Evolutionary conservation across 129 eudicot genomes (phyloP).

Genomic region (Mikania micrantha): DNA sequence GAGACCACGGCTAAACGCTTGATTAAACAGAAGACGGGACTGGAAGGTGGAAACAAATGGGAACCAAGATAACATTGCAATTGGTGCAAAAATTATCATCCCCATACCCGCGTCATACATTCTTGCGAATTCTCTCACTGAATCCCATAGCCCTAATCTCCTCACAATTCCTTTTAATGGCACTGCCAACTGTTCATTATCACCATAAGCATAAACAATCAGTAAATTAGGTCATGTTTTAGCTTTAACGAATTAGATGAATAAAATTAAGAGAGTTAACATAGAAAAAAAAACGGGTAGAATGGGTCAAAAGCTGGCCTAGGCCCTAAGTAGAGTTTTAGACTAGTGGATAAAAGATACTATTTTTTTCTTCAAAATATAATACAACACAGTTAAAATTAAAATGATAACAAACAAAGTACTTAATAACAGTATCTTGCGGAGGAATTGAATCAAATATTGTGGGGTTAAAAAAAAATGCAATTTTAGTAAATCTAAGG

Average conservation of each 20-base stretch:
- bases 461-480: background rate
- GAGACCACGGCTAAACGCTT: constrained; percentile 96
- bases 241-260: background rate
- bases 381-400: background rate
- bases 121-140: constrained; percentile 87
- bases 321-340: background rate
- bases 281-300: background rate
- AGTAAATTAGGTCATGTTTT: background rate
- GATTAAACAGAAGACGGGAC: constrained; percentile 94
- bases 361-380: background rate
- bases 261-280: background rate
- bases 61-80: constrained; percentile 93
- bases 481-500: background rate
- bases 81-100: constrained; percentile 83
- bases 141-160: constrained; percentile 85
- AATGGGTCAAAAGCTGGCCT: background rate
- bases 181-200: constrained; percentile 57
- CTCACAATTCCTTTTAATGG: constrained; percentile 63
- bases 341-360: background rate
- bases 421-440: background rate
- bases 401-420: background rate
- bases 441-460: background rate
- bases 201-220: background rate
- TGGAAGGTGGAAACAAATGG: constrained; percentile 95
- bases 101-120: constrained; percentile 99